Evolutionary conservation across 1,284 basidiomycete genomes (phyloP).

Genomic region (Fomitopsis pinicola): DNA sequence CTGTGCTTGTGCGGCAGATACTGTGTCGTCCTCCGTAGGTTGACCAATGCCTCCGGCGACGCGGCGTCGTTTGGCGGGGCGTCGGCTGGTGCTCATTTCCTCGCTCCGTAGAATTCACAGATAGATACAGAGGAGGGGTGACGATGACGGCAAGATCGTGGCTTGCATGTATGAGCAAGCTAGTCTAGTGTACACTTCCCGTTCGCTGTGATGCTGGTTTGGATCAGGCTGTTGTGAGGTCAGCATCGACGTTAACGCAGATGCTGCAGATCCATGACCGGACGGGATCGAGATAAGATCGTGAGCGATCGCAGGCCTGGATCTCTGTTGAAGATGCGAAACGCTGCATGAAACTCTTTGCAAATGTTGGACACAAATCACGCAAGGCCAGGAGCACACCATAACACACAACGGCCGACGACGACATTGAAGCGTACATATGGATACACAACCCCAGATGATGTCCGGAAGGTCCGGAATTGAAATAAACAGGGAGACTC

Average conservation of each 20-base stretch:
- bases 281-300: background rate
- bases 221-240: background rate
- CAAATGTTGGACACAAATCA: no score
- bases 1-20: constrained; percentile 26
- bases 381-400: no score
- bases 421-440: background rate
- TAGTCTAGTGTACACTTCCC: no score
- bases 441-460: background rate
- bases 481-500: no score
- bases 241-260: background rate
- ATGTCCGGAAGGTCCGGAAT: background rate
- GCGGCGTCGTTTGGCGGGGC: constrained; percentile 29
- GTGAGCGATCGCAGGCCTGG: background rate
- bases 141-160: no score
- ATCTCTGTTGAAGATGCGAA: no score
- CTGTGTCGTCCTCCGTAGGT: constrained; percentile 33
- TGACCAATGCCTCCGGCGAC: constrained; percentile 11
- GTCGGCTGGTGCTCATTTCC: constrained; percentile 2
- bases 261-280: background rate
- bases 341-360: no score
- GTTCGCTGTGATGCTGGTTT: no score
- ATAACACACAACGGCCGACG: no score
- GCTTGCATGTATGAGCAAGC: no score
- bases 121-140: background rate
- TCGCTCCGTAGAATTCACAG: background rate